These are phyloP conservation scores for Diaporthe ilicicola DNA, from an alignment of 2,329 filamentous ascomycete genomes.

Conservation along the genomic window DNA sequence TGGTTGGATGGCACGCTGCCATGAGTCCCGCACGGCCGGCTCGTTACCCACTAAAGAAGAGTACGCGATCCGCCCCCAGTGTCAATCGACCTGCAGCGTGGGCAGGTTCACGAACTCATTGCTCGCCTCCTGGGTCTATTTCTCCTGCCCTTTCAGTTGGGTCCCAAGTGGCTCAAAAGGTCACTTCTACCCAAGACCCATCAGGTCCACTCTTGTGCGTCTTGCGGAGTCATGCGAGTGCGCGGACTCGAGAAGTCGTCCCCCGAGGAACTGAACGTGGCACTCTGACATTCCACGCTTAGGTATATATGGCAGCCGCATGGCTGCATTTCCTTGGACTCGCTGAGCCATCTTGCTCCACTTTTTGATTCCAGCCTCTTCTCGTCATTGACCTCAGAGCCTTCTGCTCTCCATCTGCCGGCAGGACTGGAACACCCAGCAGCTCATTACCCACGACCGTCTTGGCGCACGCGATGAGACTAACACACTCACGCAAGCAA, in stretches of 20 bases:
- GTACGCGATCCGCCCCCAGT: neutral
- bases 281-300: neutral
- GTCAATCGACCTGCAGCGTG: slow-evolving; percentile 10
- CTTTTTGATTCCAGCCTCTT: neutral
- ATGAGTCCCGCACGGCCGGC: neutral
- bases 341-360: neutral
- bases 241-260: neutral
- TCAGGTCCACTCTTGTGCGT: neutral
- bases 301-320: neutral
- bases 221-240: slow-evolving; percentile 1
- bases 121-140: neutral
- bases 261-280: neutral
- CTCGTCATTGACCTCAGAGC: neutral
- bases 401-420: neutral
- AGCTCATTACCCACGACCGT: neutral
- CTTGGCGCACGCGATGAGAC: neutral
- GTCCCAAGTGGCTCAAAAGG: neutral
- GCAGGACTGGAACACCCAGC: neutral
- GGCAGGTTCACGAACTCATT: neutral
- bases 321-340: neutral
- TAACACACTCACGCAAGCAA: neutral
- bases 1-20: neutral
- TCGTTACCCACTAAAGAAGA: neutral
- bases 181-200: slow-evolving; percentile 20
- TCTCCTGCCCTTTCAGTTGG: neutral